phyloP scores from a whole-genome alignment of 495 filamentous ascomycete genomes.

The Aspergillus steynii region DNA sequence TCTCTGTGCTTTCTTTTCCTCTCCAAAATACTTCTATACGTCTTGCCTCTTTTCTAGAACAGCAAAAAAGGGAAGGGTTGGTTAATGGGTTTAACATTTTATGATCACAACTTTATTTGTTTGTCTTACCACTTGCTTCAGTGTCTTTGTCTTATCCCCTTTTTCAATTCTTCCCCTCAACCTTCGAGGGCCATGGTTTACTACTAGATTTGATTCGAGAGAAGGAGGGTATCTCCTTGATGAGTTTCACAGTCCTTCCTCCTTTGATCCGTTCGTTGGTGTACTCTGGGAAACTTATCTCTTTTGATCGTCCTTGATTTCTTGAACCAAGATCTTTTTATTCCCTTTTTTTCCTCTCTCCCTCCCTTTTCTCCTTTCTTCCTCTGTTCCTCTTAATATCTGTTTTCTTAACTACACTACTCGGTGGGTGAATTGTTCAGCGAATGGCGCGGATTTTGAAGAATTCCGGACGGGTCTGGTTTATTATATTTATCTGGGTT shows the following conservation, averaged over 20 bases:
- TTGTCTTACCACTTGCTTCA: background rate
- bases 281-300: background rate
- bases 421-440: conserved; percentile 1
- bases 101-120: conserved; percentile 8
- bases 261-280: background rate
- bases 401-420: background rate
- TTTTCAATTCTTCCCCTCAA: background rate
- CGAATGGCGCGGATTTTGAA: conserved; percentile 8
- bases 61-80: conserved; percentile 9
- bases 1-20: conserved; percentile 6
- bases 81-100: conserved; percentile 13
- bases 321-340: conserved; percentile 1
- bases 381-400: background rate
- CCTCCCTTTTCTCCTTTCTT: background rate
- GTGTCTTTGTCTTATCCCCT: background rate
- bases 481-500: conserved; percentile 3
- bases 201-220: background rate
- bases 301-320: conserved; percentile 3
- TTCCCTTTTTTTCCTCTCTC: background rate
- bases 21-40: background rate
- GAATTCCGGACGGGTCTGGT: conserved; percentile 8
- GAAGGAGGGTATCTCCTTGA: background rate
- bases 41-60: conserved; percentile 1
- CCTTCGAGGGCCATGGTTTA: background rate
- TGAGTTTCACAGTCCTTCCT: background rate